Conservation (phyloP, 208 protist genomes). For the Wallacemonas sp. region DNA sequence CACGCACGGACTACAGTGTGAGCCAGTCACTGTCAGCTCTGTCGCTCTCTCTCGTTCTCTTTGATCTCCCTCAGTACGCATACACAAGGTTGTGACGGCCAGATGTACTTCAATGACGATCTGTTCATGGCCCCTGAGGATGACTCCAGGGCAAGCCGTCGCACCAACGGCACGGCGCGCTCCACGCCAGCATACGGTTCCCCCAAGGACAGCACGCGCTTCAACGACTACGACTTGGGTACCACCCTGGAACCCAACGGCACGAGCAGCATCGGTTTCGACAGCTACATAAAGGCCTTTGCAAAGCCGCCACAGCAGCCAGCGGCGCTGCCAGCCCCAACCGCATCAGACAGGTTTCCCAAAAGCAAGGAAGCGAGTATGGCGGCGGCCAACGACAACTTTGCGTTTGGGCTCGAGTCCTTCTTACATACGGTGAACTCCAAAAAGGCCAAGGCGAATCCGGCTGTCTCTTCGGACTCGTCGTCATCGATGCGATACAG, state of each 20-base stretch:
- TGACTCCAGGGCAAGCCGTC: background rate
- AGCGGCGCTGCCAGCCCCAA: background rate
- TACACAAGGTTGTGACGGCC: background rate
- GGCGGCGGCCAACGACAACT: background rate
- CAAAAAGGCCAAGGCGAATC: background rate
- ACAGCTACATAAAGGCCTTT: background rate
- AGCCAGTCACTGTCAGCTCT: no score
- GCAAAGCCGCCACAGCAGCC: background rate
- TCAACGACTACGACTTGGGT: background rate
- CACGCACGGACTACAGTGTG: no score
- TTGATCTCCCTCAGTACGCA: no score
- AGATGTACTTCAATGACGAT: background rate
- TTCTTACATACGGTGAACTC: background rate
- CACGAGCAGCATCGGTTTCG: background rate
- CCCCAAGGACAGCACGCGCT: constrained; percentile 7
- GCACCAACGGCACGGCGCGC: background rate
- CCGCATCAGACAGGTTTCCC: no score
- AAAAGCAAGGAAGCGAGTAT: no score
- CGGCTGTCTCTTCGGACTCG: no score
- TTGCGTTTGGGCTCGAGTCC: background rate
- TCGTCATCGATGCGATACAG: no score
- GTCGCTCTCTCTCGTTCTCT: no score
- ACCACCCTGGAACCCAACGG: background rate
- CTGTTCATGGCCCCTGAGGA: background rate
- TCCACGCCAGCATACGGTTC: background rate